These are phyloP conservation scores for Wickerhamiella pararugosa DNA, from an alignment of 1,139 yeast genomes.

Conservation along the genomic window DNA sequence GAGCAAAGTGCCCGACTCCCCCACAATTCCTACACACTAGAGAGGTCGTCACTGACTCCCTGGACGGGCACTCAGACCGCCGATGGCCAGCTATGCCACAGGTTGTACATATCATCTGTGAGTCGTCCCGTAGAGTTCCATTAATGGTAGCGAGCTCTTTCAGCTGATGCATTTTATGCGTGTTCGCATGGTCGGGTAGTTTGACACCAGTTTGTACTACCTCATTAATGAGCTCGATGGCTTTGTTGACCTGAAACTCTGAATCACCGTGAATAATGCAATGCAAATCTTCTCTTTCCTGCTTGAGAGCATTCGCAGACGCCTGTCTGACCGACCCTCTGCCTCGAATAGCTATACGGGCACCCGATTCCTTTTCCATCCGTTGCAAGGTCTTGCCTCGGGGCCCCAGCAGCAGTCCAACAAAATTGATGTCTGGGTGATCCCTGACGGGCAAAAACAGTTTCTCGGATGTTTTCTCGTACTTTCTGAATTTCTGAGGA, in stretches of 20 bases:
- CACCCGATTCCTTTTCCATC: slow-evolving; percentile 73
- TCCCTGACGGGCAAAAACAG: slow-evolving; percentile 74
- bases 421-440: slow-evolving; percentile 84
- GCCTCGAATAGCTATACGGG: slow-evolving; percentile 76
- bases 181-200: slow-evolving; percentile 89
- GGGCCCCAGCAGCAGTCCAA: slow-evolving; percentile 85
- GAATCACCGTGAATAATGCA: slow-evolving; percentile 77
- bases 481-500: slow-evolving; percentile 62
- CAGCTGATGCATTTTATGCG: slow-evolving; percentile 76
- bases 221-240: slow-evolving; percentile 57
- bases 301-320: slow-evolving; percentile 32
- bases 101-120: slow-evolving; percentile 42
- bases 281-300: slow-evolving; percentile 66
- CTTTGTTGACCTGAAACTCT: slow-evolving; percentile 62
- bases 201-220: slow-evolving; percentile 68
- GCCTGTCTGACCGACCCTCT: slow-evolving; percentile 83
- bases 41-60: slow-evolving; percentile 35
- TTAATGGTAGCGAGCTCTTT: slow-evolving; percentile 84
- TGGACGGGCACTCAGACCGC: slow-evolving; percentile 42
- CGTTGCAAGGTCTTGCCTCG: slow-evolving; percentile 81
- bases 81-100: slow-evolving; percentile 52
- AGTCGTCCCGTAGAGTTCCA: slow-evolving; percentile 82
- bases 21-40: slow-evolving; percentile 72
- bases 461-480: slow-evolving; percentile 65
- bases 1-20: slow-evolving; percentile 68